phyloP scores from a whole-genome alignment of 345 rosid species.

The rapeseed (Brassica napus) region Da-Ae NC_063446.1:14388001-14388500 shows the following conservation, averaged over 20 bases:
- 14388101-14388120: no score
- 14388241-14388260: not conserved
- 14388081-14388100: no score
- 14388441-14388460: not conserved
- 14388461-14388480: not conserved
- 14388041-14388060: no score
- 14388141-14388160: not conserved
- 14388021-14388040: no score
- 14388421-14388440: not conserved
- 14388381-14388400: not conserved
- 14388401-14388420: not conserved
- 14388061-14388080: not conserved
- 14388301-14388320: not conserved
- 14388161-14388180: not conserved
- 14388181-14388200: not conserved
- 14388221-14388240: not conserved
- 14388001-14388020: no score
- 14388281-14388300: not conserved
- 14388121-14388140: no score
- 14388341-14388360: not conserved
- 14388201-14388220: not conserved
- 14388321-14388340: not conserved
- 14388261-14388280: not conserved
- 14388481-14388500: not conserved
- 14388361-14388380: not conserved